Percentiles rank a stretch among this genome's conserved stretches.
Evolutionary conservation across 2,329 filamentous ascomycete genomes (phyloP).

Genomic region (Paecilomyces niveus): DNA sequence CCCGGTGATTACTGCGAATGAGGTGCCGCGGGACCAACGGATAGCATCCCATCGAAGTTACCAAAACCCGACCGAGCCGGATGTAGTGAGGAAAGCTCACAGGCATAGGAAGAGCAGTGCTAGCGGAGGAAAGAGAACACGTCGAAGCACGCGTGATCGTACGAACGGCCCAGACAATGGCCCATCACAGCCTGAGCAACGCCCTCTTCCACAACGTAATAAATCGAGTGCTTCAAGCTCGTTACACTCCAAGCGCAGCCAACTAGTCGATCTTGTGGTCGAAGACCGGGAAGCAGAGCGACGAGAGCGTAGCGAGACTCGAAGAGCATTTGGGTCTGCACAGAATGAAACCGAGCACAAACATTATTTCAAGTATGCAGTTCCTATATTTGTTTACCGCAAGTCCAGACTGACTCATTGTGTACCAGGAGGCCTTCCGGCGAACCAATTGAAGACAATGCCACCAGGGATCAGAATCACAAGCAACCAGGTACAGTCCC

Average conservation of each 20-base stretch:
- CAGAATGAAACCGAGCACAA: slow-evolving; percentile 46
- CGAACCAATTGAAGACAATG: slow-evolving; percentile 20
- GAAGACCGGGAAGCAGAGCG: slow-evolving; percentile 58
- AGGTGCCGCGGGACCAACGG: slow-evolving; percentile 65
- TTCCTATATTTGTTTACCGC: slow-evolving; percentile 18
- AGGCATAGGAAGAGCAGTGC: slow-evolving; percentile 28
- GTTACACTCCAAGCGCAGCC: slow-evolving; percentile 51
- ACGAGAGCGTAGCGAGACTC: slow-evolving; percentile 53
- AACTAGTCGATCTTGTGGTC: slow-evolving; percentile 61
- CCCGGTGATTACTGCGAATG: slow-evolving; percentile 80
- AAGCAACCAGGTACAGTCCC: slow-evolving; percentile 3
- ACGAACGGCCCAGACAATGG: slow-evolving; percentile 27
- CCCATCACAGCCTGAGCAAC: slow-evolving; percentile 10
- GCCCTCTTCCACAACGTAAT: slow-evolving; percentile 17
- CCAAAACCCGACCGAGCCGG: slow-evolving; percentile 31
- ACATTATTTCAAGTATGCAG: slow-evolving; percentile 5
- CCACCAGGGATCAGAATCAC: slow-evolving; percentile 5
- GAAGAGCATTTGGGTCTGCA: slow-evolving; percentile 55
- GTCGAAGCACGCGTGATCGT: slow-evolving; percentile 18
- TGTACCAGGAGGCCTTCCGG: slow-evolving; percentile 22
- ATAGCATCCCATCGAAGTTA: slow-evolving; percentile 49
- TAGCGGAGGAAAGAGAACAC: slow-evolving; percentile 13
- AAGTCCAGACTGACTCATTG: slow-evolving; percentile 9
- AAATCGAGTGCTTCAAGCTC: slow-evolving; percentile 37
- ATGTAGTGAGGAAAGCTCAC: slow-evolving; percentile 30